Conservation (phyloP, 1,284 basidiomycete genomes). For the Moesziomyces sp. region DNA sequence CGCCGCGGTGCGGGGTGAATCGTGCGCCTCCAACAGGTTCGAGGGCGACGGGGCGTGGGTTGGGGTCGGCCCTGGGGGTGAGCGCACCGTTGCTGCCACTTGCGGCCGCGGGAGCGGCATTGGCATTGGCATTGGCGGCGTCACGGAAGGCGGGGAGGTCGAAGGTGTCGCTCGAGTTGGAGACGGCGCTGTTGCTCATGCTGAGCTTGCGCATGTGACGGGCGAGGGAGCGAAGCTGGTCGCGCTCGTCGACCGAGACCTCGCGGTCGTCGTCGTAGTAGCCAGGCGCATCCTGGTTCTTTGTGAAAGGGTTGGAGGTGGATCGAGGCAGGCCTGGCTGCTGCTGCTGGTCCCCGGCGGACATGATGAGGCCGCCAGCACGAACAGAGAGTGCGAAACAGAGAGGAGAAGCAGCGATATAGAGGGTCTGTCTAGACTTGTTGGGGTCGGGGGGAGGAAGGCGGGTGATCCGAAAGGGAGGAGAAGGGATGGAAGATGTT, state of each 20-base stretch:
- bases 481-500: too few relatives aligned
- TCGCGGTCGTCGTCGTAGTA: constrained; percentile 32
- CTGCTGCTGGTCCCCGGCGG: constrained; percentile 2
- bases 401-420: background rate
- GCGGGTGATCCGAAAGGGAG: background rate
- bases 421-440: too few relatives aligned
- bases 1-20: constrained; percentile 24
- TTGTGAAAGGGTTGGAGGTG: constrained; percentile 45
- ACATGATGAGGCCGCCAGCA: background rate
- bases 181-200: constrained; percentile 37
- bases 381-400: background rate
- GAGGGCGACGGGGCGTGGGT: constrained; percentile 16
- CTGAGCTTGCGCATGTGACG: constrained; percentile 50
- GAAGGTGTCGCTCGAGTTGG: constrained; percentile 19
- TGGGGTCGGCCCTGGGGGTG: constrained; percentile 30
- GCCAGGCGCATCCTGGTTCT: constrained; percentile 44
- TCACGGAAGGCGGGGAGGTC: constrained; percentile 21
- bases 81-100: constrained; percentile 33
- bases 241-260: constrained; percentile 18
- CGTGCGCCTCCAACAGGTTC: constrained; percentile 24
- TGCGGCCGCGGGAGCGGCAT: constrained; percentile 9
- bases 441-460: background rate
- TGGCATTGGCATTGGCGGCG: constrained; percentile 7
- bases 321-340: constrained; percentile 10
- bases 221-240: constrained; percentile 42